Evolutionary conservation across 345 rosid genomes (phyloP).

Genomic region (Odontarrhena argentea): DNA sequence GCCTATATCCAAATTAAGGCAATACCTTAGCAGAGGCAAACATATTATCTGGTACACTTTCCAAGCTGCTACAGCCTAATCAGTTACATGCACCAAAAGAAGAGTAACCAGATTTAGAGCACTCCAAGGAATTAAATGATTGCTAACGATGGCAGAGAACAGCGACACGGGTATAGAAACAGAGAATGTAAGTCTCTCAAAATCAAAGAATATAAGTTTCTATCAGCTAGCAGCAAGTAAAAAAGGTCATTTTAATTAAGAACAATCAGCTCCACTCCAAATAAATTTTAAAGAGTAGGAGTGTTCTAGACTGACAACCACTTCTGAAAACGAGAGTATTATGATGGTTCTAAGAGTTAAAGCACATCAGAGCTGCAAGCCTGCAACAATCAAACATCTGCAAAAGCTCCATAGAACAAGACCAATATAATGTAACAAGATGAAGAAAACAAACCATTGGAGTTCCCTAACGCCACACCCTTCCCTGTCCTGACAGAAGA

Average conservation of each 20-base stretch:
- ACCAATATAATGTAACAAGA: not conserved
- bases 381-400: not conserved
- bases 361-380: not conserved
- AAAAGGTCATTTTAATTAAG: not conserved
- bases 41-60: slow-evolving; percentile 11
- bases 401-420: slow-evolving; percentile 1
- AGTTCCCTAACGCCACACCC: slow-evolving; percentile 58
- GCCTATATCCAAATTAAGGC: not conserved
- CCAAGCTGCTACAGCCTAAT: slow-evolving; percentile 22
- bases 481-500: slow-evolving; percentile 55
- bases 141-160: not conserved
- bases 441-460: slow-evolving; percentile 38
- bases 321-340: slow-evolving; percentile 19
- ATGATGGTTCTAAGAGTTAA: slow-evolving; percentile 1
- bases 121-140: not conserved
- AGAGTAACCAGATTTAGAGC: slow-evolving; percentile 12
- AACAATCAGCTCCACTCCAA: not conserved
- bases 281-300: not conserved
- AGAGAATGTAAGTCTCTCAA: not conserved
- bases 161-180: not conserved
- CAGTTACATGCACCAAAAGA: slow-evolving; percentile 29
- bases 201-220: not conserved
- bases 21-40: slow-evolving; percentile 8
- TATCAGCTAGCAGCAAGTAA: slow-evolving; percentile 3
- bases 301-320: not conserved